Evolutionary conservation across 2,329 filamentous ascomycete species (phyloP), one percentile per base, ranked within the genome.

Genomic region (Lasiodiplodia hormozganensis): DNA sequence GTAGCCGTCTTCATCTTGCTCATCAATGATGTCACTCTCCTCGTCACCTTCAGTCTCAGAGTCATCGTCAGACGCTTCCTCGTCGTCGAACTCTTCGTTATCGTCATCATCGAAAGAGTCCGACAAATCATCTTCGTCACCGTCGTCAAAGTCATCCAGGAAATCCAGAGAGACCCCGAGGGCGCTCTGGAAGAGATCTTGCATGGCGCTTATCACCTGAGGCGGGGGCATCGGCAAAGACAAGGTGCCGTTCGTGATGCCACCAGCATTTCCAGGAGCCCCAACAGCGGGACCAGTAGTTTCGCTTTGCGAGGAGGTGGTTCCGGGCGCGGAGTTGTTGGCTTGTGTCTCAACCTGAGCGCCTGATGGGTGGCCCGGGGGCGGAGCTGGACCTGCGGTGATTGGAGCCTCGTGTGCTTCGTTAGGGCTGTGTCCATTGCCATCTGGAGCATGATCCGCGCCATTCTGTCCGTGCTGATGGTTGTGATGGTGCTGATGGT

Each of bases 111-210:
- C 43, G 16, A 52, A 38, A 4, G 60, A 64, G 31, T 53, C 60
- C 14, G 47, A 52, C n/a, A 64, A 18, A 11, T 52, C 43, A 38
- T 52, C 47, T 2, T 52, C 40, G 7, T 64, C 60, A 2, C 38
- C 60, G 0, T 62, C 58, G 11, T 64, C 60, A 0, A 38, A 4
- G 10, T 52, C 31, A 12, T 64, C 60, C 16, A 64, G 21, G 43
- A 64, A 64, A n/a, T 64, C 60, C 47, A 64, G 31, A 23, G 60
- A 52, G 21, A 64, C 43, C 23, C 60, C 60, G n/a, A 64, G 60
- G 12, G 60, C 60, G 18, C 47, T 64, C 31, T 64, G 28, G 60
- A 64, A 64, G 31, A 64, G 60, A 64, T 64, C 47, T 31, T 64
- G 60, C 60, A 64, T 64, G 1, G 60, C 60, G 18, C 51, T 64